phyloP scores from a whole-genome alignment of 805 yeast genomes.

The Komagataella ulmi region DNA sequence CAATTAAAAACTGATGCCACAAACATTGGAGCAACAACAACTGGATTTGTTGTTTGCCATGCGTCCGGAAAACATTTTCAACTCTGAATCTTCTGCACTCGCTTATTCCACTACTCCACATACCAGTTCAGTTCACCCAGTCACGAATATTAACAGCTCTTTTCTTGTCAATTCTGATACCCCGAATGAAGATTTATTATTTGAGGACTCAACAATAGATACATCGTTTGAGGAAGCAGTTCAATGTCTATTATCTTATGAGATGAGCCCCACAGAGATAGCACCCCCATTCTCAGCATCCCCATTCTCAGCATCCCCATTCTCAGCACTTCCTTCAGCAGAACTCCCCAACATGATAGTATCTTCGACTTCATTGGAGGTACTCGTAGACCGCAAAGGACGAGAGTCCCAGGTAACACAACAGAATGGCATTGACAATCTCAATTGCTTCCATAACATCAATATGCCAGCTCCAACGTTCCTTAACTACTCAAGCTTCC shows the following conservation, averaged over 20 bases:
- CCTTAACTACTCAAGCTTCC: slow-evolving; percentile 10
- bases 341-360: not conserved
- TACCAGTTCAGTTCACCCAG: not conserved
- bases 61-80: not conserved
- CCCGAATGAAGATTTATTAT: not conserved
- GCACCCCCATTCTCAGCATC: too few relatives aligned
- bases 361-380: not conserved
- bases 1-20: not conserved
- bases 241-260: not conserved
- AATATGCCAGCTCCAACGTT: not conserved
- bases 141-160: not conserved
- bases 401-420: not conserved
- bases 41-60: not conserved
- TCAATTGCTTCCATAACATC: not conserved
- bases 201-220: not conserved
- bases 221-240: not conserved
- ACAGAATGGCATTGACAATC: not conserved
- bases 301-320: too few relatives aligned
- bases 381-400: not conserved
- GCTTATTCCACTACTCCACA: not conserved
- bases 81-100: not conserved
- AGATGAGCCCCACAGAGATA: too few relatives aligned
- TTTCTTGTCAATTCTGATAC: too few relatives aligned
- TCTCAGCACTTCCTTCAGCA: not conserved
- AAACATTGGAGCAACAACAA: not conserved